Conservation (phyloP, 768 basidiomycete species). For the Fomitopsis pulvina region DNA sequence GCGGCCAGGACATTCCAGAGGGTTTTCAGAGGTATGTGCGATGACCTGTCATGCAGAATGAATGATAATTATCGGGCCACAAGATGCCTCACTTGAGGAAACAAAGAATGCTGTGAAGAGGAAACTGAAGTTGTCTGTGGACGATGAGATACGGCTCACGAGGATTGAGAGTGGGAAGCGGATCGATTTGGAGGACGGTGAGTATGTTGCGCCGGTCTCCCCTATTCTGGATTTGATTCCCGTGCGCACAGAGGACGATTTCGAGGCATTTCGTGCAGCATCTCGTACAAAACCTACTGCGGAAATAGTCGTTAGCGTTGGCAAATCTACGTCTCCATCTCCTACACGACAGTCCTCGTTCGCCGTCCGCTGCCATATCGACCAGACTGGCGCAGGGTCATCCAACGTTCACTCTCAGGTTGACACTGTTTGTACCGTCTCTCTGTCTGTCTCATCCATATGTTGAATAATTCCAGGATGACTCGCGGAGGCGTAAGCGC, state of each 20-base stretch:
- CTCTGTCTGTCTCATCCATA: too few species aligned
- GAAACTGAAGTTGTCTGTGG: constrained; percentile 48
- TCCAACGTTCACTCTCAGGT: too few species aligned
- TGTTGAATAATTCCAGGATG: too few species aligned
- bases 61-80: not conserved
- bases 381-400: too few species aligned
- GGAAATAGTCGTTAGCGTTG: constrained; percentile 6
- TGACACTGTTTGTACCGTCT: too few species aligned
- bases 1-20: constrained; percentile 31
- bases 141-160: constrained; percentile 30
- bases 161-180: constrained; percentile 48
- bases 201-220: constrained; percentile 13
- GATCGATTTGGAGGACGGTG: constrained; percentile 77
- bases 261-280: constrained; percentile 58
- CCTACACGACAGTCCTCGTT: too few species aligned
- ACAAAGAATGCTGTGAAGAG: constrained; percentile 50
- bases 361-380: too few species aligned
- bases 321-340: not conserved
- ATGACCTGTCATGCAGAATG: not conserved
- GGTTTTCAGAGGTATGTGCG: constrained; percentile 32
- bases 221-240: constrained; percentile 2
- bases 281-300: constrained; percentile 18
- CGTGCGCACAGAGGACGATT: constrained; percentile 61
- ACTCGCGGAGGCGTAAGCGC: too few species aligned
- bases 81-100: constrained; percentile 57